Evolutionary conservation across 805 yeast genomes (phyloP), one percentile per base, ranked within the genome.

Genomic region (Saccharomycopsis sp.): DNA sequence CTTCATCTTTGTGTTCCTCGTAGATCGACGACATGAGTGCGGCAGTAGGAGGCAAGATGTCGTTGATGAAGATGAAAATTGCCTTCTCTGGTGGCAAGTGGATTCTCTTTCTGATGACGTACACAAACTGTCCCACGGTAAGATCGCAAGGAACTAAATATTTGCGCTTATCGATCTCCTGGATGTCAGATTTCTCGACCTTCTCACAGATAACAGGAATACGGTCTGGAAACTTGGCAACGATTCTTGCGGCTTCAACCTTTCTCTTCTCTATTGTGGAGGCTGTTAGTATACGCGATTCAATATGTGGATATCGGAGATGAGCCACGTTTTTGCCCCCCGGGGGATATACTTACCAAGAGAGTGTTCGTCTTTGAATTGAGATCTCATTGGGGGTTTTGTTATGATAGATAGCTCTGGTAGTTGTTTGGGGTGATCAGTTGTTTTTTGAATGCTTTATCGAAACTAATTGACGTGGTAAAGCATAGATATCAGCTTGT

Each of bases 41-140:
- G 20, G 98, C 97, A 2, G 99, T 94, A 52, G 98, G 98, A 9
- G 99, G 99, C 65, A 94, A 80, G 58, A 94, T 91, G 71, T 94
- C 99, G 70, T 94, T 92, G 63, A 94, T 97, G 71, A 94, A 94
- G 64, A 94, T 91, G 73, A 94, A 94, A 64, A 94, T 92, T 50
- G 99, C 99, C 84, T 92, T 91, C 73, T 94, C 99, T 29, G 97
- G 88, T 52, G 97, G 97, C 63, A 94, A 80, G 77, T 88, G 88
- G 72, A 94, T 91, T 72, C 99, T 86, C 75, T 92, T 91, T 74
- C 99, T 85, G 66, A 94, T 90, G 61, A 94, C 99, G 69, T 94
- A 94, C 51, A 94, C 99, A 75, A 94, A 92, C 73, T 94, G 99
- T 50, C 99, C 99, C 60, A 94, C 97, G 0, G 97, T 90, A 66